Evolutionary conservation across 768 basidiomycete genomes (phyloP).

Genomic region (Pisolithus marmoratus): DNA sequence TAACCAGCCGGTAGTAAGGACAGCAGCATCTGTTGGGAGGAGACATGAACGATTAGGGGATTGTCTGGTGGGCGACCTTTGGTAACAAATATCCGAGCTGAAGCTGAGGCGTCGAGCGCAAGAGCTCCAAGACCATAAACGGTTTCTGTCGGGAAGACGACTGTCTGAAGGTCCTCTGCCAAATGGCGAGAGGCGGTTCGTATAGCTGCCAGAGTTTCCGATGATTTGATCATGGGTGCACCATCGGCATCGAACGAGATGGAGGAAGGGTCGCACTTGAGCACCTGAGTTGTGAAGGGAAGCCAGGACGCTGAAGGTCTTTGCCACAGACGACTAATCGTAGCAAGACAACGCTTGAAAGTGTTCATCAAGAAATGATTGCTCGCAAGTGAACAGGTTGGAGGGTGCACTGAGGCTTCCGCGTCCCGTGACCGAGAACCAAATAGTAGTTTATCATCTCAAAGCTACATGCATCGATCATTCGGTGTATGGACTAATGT

Average conservation of each 20-base stretch:
- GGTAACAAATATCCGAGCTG: constrained; percentile 70
- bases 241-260: constrained; percentile 50
- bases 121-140: constrained; percentile 96
- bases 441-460: too few relatives aligned
- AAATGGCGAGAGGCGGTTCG: constrained; percentile 52
- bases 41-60: constrained; percentile 95
- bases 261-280: constrained; percentile 57
- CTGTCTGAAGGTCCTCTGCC: constrained; percentile 42
- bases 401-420: too few relatives aligned
- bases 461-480: too few relatives aligned
- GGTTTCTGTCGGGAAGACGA: constrained; percentile 96
- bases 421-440: too few relatives aligned
- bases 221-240: constrained; percentile 43
- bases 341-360: constrained; percentile 5
- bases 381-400: too few relatives aligned
- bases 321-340: constrained; percentile 22
- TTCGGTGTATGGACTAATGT: too few relatives aligned
- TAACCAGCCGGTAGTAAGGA: constrained; percentile 67
- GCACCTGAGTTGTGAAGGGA: constrained; percentile 33
- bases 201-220: constrained; percentile 49
- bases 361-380: neutral
- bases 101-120: constrained; percentile 62
- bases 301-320: neutral
- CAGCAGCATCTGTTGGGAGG: constrained; percentile 75
- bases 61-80: constrained; percentile 95